Conservation (phyloP, 768 basidiomycete genomes). For the Termitomyces titanicus region DNA sequence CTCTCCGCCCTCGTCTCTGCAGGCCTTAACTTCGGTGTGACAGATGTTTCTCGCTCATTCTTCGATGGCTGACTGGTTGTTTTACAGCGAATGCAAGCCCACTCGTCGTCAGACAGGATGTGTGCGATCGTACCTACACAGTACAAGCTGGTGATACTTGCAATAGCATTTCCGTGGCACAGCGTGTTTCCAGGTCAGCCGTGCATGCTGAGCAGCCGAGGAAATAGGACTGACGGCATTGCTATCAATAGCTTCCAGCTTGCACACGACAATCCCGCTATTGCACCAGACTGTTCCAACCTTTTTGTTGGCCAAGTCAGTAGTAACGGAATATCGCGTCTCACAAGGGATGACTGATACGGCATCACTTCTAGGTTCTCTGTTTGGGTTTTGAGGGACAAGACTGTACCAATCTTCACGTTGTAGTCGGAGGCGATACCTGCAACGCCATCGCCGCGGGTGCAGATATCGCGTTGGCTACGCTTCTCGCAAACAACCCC, state of each 20-base stretch:
- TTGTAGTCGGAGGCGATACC: constrained; percentile 42
- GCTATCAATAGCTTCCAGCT: constrained; percentile 49
- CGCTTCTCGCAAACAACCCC: constrained; percentile 60
- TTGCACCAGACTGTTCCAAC: constrained; percentile 53
- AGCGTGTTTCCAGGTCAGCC: constrained; percentile 46
- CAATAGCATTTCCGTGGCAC: constrained; percentile 45
- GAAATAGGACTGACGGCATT: background rate
- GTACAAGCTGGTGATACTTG: constrained; percentile 52
- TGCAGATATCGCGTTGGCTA: constrained; percentile 39
- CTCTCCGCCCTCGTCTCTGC: constrained; percentile 5
- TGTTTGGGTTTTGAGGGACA: constrained; percentile 57
- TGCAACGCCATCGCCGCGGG: constrained; percentile 40
- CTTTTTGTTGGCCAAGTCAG: constrained; percentile 47
- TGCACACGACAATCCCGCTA: constrained; percentile 42
- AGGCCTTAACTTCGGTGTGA: constrained; percentile 11
- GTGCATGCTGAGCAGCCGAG: background rate
- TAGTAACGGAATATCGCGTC: background rate
- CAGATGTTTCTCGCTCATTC: background rate
- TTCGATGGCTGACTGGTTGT: background rate
- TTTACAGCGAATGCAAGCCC: constrained; percentile 6
- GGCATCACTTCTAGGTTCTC: constrained; percentile 25
- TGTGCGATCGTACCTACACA: constrained; percentile 50
- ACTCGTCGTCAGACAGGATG: background rate
- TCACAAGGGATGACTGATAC: background rate
- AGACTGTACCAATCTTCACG: constrained; percentile 54